phyloP scores from a whole-genome alignment of 148 eudicot species.

The Silene conica region DNA sequence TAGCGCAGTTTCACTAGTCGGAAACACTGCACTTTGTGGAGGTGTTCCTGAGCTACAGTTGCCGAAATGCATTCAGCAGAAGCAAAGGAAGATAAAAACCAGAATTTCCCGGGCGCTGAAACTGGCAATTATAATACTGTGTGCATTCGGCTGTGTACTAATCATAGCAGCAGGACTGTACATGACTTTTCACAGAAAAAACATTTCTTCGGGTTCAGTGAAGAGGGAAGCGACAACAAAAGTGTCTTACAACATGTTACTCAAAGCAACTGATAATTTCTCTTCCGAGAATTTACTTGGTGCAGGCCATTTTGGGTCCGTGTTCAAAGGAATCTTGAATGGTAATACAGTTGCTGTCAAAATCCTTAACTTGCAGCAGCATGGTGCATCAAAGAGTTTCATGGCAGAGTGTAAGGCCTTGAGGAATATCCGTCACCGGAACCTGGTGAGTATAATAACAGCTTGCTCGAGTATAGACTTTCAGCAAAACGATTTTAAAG shows the following conservation, averaged over 20 bases:
- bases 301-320: conserved; percentile 20
- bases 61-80: conserved; percentile 15
- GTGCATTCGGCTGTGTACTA: conserved; percentile 1
- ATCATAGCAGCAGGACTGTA: background rate
- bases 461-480: conserved; percentile 30
- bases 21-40: conserved; percentile 34
- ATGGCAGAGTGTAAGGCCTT: conserved; percentile 30
- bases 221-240: background rate
- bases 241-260: conserved; percentile 24
- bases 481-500: conserved; percentile 27
- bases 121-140: background rate
- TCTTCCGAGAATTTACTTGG: conserved; percentile 21
- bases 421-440: conserved; percentile 28
- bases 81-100: background rate
- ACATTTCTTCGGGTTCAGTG: background rate
- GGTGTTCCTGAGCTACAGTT: conserved; percentile 29
- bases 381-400: conserved; percentile 27
- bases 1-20: conserved; percentile 20
- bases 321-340: conserved; percentile 16
- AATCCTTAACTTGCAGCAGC: conserved; percentile 21
- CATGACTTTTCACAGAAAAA: conserved; percentile 8
- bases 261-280: conserved; percentile 23
- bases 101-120: no score
- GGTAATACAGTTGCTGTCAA: conserved; percentile 15
- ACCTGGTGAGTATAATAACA: conserved; percentile 23